Conservation (phyloP, 1,139 yeast species). For the Tardiomyces digboiensis region DNA sequence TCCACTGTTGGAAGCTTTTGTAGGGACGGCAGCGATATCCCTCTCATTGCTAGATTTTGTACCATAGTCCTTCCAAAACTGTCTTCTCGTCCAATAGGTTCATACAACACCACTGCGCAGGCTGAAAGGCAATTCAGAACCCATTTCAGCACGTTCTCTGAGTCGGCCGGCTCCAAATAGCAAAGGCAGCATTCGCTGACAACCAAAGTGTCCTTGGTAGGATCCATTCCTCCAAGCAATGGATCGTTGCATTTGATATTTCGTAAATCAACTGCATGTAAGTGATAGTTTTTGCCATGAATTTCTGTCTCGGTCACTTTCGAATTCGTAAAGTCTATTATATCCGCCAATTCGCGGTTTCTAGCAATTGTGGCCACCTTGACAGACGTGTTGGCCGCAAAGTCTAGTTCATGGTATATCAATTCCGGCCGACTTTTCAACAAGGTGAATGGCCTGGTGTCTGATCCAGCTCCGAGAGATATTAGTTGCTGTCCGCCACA, state of each 20-base stretch:
- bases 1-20: constrained; percentile 40
- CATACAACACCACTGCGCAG: constrained; percentile 53
- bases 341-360: constrained; percentile 14
- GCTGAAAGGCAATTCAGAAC: constrained; percentile 10
- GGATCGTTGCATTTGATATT: constrained; percentile 9
- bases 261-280: constrained; percentile 51
- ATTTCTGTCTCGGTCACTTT: constrained; percentile 2
- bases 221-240: constrained; percentile 25
- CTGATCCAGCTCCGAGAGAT: constrained; percentile 96
- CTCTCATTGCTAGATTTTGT: constrained; percentile 57
- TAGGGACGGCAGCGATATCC: constrained; percentile 62
- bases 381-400: constrained; percentile 47
- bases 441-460: constrained; percentile 58
- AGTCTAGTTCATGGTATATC: constrained; percentile 67
- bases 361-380: constrained; percentile 46
- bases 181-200: constrained; percentile 89
- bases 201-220: constrained; percentile 51
- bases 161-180: constrained; percentile 53
- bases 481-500: constrained; percentile 43
- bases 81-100: constrained; percentile 68
- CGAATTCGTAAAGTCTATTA: constrained; percentile 10
- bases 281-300: constrained; percentile 31
- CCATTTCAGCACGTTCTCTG: constrained; percentile 41
- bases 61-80: constrained; percentile 80
- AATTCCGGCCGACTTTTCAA: constrained; percentile 26